Evolutionary conservation across 169 alveolate species (phyloP).

Genomic region (Plasmodium knowlesi): DNA sequence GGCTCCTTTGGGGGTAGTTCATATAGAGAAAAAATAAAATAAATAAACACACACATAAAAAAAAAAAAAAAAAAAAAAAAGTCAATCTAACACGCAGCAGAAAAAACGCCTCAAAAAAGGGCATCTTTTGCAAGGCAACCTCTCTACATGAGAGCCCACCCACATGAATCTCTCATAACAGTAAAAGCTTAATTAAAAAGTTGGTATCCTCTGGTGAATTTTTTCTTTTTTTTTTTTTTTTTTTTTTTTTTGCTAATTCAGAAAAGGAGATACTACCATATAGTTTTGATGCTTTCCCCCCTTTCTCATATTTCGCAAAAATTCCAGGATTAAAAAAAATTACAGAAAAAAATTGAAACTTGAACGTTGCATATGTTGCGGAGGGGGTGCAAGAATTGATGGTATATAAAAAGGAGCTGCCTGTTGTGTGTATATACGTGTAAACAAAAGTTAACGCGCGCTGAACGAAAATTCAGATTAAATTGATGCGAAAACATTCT

Average conservation of each 20-base stretch:
- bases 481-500: background rate
- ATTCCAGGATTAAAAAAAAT: background rate
- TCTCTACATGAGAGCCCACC: background rate
- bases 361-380: background rate
- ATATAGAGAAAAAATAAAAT: background rate
- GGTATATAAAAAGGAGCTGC: background rate
- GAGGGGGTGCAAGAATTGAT: background rate
- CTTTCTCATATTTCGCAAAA: background rate
- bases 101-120: background rate
- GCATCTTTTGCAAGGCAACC: background rate
- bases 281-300: background rate
- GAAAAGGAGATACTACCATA: background rate
- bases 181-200: background rate
- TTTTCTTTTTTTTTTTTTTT: background rate
- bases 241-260: background rate
- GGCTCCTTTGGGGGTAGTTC: background rate
- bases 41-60: background rate
- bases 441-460: background rate
- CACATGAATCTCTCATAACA: background rate
- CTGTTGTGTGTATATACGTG: background rate
- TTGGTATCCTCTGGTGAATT: background rate
- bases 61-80: background rate
- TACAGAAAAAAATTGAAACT: constrained; percentile 1
- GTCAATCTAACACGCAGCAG: no score
- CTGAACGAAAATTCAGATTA: background rate